Percentiles rank a stretch among this genome's conserved stretches.
phyloP scores from a whole-genome alignment of 371 early-diverging fungal genomes.

The Mortierella sp. region DNA sequence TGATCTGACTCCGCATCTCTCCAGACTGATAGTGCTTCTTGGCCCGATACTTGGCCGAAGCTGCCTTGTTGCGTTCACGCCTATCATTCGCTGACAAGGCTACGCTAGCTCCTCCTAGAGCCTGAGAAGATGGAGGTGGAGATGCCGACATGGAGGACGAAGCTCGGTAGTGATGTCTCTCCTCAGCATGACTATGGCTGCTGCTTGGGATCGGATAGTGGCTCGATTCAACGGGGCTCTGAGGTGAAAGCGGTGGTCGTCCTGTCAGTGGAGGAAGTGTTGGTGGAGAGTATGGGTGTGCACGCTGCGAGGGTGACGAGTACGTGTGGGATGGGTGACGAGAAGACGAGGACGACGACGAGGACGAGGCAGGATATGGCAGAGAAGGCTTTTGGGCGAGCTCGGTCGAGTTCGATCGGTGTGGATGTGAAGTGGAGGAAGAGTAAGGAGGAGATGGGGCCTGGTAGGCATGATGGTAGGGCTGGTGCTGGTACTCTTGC shows the following conservation, averaged over 20 bases:
- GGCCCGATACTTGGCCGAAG: constrained; percentile 72
- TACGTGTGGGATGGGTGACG: constrained; percentile 13
- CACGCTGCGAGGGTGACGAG: constrained; percentile 27
- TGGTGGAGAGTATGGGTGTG: constrained; percentile 39
- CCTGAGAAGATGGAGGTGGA: constrained; percentile 22
- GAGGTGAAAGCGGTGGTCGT: constrained; percentile 35
- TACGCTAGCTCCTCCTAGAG: background rate
- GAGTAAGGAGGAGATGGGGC: constrained; percentile 45
- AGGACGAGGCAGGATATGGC: constrained; percentile 22
- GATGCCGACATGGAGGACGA: constrained; percentile 31
- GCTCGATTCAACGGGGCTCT: constrained; percentile 30
- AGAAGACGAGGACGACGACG: too few species aligned
- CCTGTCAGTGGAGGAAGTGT: constrained; percentile 36
- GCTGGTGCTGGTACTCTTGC: background rate
- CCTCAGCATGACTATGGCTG: constrained; percentile 10
- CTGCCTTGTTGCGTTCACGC: constrained; percentile 69
- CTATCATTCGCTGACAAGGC: constrained; percentile 64
- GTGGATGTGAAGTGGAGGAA: constrained; percentile 3
- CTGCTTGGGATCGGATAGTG: constrained; percentile 11
- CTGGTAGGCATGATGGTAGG: constrained; percentile 27
- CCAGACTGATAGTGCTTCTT: constrained; percentile 69
- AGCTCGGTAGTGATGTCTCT: constrained; percentile 15
- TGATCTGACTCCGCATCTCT: constrained; percentile 65
- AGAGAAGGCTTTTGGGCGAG: constrained; percentile 19
- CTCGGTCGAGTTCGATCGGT: constrained; percentile 35